Conservation (phyloP, 2,329 filamentous ascomycete species). For the Verticillium albo-atrum region DNA sequence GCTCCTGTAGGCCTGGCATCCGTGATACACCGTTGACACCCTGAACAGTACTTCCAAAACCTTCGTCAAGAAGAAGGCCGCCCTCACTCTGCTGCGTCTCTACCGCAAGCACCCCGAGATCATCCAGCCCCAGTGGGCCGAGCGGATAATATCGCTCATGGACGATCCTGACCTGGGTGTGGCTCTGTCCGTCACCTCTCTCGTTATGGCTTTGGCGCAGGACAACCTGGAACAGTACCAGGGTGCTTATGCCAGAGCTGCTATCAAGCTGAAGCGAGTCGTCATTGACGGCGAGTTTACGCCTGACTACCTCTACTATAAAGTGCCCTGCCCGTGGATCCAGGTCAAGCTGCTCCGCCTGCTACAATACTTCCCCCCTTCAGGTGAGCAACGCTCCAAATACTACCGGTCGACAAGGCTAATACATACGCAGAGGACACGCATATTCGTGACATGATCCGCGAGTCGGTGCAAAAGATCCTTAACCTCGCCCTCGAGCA, state of each 20-base stretch:
- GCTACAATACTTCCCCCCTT: conserved; percentile 93
- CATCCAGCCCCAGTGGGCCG: conserved; percentile 93
- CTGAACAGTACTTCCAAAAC: conserved; percentile 66
- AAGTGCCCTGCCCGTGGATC: conserved; percentile 98
- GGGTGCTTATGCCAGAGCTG: conserved; percentile 90
- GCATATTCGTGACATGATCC: conserved; percentile 85
- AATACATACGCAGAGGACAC: conserved; percentile 70
- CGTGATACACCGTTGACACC: background rate
- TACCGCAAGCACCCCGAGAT: conserved; percentile 95
- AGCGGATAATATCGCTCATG: conserved; percentile 98
- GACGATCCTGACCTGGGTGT: conserved; percentile 94
- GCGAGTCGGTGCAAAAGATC: conserved; percentile 86
- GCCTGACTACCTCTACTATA: conserved; percentile 95
- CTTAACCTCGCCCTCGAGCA: conserved; percentile 87
- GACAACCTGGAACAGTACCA: conserved; percentile 94
- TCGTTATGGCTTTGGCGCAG: conserved; percentile 91
- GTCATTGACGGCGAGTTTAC: conserved; percentile 87
- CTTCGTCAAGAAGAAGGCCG: conserved; percentile 99
- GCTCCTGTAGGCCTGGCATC: background rate
- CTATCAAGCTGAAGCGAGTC: conserved; percentile 81
- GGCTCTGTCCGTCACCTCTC: conserved; percentile 87
- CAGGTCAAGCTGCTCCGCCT: conserved; percentile 91
- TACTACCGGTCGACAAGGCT: background rate
- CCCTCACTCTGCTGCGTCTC: conserved; percentile 83
- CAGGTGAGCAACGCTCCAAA: conserved; percentile 54